These are phyloP conservation scores for Entamoeba histolytica DNA, from an alignment of 208 protist genomes.

Conservation along the genomic window DNA sequence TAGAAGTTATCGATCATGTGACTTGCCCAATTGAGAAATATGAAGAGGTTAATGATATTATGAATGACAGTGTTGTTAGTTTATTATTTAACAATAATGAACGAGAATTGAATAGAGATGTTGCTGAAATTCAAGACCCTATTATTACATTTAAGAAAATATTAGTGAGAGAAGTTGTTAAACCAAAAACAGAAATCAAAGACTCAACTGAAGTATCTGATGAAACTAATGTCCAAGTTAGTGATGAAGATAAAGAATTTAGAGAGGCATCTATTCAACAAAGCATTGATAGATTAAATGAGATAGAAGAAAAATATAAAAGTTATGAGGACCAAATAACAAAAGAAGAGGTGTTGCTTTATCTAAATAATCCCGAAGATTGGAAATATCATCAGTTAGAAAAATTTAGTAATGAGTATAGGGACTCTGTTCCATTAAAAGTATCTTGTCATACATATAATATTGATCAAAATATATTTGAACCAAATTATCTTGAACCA, in stretches of 20 bases:
- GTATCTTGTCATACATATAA: not conserved
- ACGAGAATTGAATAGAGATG: not conserved
- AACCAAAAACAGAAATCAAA: not conserved
- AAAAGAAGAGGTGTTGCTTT: not conserved
- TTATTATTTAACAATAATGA: not conserved
- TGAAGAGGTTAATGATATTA: not conserved
- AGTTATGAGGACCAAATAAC: not conserved
- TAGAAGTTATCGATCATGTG: not conserved
- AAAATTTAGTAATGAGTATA: not conserved
- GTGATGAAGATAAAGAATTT: not conserved
- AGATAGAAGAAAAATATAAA: not conserved
- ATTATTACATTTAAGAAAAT: not conserved
- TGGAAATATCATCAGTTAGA: not conserved
- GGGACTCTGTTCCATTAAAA: not conserved
- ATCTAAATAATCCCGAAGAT: not conserved
- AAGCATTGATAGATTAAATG: not conserved
- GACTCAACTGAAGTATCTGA: not conserved
- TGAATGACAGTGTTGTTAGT: not conserved
- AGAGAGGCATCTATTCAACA: not conserved
- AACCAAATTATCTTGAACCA: not conserved
- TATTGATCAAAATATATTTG: not conserved
- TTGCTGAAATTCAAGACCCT: not conserved
- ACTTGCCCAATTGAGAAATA: not conserved
- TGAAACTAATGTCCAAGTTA: not conserved
- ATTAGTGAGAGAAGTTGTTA: not conserved